phyloP scores from a whole-genome alignment of 352 stramenopile species.

The Globisporangium emineosum region DNA sequence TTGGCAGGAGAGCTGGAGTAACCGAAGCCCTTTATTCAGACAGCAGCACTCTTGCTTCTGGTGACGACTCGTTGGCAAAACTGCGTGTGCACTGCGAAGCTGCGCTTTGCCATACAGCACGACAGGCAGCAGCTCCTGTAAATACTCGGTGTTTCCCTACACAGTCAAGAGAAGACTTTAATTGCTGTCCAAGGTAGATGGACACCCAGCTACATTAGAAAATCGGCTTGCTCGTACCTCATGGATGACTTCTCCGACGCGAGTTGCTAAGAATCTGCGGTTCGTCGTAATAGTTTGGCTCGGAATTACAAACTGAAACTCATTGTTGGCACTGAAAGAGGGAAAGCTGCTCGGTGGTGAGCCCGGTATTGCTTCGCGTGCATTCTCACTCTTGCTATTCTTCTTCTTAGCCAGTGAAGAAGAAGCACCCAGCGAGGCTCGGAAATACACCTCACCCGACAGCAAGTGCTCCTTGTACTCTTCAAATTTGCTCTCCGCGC shows the following conservation, averaged over 20 bases:
- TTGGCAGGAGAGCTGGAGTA: constrained; percentile 67
- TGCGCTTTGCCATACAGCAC: constrained; percentile 29
- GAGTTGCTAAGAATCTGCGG: constrained; percentile 11
- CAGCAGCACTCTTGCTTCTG: background rate
- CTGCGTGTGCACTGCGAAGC: background rate
- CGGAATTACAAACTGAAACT: constrained; percentile 15
- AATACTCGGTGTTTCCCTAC: constrained; percentile 19
- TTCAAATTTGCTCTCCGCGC: constrained; percentile 2
- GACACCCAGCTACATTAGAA: background rate
- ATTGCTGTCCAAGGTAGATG: background rate
- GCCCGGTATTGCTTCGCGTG: background rate
- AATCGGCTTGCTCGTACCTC: constrained; percentile 8
- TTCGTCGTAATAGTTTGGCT: constrained; percentile 8
- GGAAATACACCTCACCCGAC: constrained; percentile 1
- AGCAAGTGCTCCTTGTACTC: constrained; percentile 5
- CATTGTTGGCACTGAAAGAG: background rate
- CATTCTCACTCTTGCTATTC: background rate
- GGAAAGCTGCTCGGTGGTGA: background rate
- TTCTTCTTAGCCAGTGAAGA: background rate
- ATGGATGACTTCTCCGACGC: constrained; percentile 17
- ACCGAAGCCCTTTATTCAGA: constrained; percentile 24
- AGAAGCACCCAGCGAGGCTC: background rate
- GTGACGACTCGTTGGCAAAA: background rate
- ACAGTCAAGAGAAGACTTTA: background rate
- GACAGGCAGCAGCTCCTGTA: constrained; percentile 37